These are phyloP conservation scores for Oropetium thomaeum DNA, from an alignment of 176 grass and related monocot species.

Conservation along the genomic window DNA sequence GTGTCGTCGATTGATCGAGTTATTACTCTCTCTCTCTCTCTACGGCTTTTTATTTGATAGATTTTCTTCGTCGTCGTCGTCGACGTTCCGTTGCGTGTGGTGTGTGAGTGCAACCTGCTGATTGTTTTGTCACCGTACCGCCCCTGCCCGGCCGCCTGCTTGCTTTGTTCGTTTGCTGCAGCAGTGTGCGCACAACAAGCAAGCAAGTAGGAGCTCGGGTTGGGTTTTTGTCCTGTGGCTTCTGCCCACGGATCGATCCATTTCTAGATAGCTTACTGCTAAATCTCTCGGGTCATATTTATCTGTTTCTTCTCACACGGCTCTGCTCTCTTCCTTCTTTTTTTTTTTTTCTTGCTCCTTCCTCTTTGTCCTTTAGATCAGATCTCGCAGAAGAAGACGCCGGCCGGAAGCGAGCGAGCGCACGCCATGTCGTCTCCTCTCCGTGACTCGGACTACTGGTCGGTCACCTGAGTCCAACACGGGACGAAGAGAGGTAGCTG, in stretches of 20 bases:
- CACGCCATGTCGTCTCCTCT: conserved; percentile 31
- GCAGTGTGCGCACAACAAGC: too few species aligned
- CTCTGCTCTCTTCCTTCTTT: neutral
- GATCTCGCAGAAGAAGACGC: conserved; percentile 22
- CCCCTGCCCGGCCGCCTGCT: too few species aligned
- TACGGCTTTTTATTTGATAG: neutral
- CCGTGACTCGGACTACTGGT: conserved; percentile 36
- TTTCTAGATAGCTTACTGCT: neutral
- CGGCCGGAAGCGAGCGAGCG: too few species aligned
- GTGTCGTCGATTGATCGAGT: too few species aligned
- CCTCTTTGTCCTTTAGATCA: conserved; percentile 46
- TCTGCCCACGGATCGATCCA: neutral
- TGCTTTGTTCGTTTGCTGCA: conserved; percentile 44
- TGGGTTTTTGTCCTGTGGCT: conserved; percentile 31
- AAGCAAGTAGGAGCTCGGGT: too few species aligned
- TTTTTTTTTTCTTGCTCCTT: neutral
- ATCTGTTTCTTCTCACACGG: conserved; percentile 31
- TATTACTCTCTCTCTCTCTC: neutral
- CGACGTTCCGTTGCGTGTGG: conserved; percentile 8
- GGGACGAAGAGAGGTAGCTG: neutral
- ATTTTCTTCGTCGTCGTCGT: neutral
- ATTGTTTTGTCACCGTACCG: conserved; percentile 27
- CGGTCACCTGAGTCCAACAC: conserved; percentile 35
- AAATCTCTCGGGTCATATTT: conserved; percentile 25
- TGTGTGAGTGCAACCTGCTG: conserved; percentile 42